Conservation (phyloP, 225 moss, liverwort and hornwort genomes). For the Neckera pumila region DNA sequence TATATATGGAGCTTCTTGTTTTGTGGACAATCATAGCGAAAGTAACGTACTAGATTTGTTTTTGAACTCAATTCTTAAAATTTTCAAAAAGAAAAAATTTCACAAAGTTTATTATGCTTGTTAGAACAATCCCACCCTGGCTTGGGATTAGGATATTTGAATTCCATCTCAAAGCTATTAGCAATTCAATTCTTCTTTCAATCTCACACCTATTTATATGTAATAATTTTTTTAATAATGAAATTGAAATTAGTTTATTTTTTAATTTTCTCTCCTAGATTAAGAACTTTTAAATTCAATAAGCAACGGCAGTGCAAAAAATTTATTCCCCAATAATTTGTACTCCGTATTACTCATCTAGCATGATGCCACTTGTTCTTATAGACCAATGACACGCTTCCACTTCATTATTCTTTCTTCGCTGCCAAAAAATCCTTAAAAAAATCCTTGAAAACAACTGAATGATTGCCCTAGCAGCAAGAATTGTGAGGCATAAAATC, state of each 20-base stretch:
- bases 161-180: not conserved
- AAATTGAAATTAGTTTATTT: not conserved
- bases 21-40: not conserved
- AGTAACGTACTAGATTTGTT: accelerated
- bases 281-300: not conserved
- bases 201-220: accelerated
- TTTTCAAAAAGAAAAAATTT: not conserved
- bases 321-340: not conserved
- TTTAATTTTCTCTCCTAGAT: not conserved
- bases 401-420: not conserved
- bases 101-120: too few species aligned
- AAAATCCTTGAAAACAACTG: not conserved
- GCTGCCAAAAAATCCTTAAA: not conserved
- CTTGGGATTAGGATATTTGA: accelerated
- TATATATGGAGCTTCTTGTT: not conserved
- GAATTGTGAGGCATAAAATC: not conserved
- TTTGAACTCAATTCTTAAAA: not conserved
- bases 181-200: not conserved
- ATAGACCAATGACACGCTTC: not conserved
- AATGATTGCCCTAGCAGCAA: not conserved
- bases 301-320: too few species aligned
- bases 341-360: too few species aligned
- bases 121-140: too few species aligned
- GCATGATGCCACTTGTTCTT: not conserved
- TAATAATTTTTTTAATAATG: not conserved